A percentile compares a stretch with the other conserved stretches of the same genome.
Evolutionary conservation across 2,329 filamentous ascomycete genomes (phyloP).

Genomic region (Colletotrichum melonis): DNA sequence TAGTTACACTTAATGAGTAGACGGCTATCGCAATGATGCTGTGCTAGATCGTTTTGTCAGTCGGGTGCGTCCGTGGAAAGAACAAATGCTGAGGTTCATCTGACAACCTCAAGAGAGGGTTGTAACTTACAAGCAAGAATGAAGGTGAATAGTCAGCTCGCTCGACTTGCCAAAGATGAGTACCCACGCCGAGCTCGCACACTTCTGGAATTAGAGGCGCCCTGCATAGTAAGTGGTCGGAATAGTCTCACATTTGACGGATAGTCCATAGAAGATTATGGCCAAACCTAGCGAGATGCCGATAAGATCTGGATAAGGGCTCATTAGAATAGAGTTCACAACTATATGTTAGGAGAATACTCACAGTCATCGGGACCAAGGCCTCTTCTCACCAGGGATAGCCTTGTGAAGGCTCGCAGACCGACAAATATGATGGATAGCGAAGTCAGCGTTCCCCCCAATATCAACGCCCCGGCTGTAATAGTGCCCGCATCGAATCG

Average conservation of each 20-base stretch:
- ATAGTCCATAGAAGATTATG: constrained; percentile 12
- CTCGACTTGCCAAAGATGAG: constrained; percentile 29
- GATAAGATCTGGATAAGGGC: background rate
- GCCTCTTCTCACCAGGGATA: constrained; percentile 7
- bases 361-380: constrained; percentile 28
- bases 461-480: background rate
- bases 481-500: constrained; percentile 23
- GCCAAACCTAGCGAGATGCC: constrained; percentile 1
- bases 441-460: constrained; percentile 6
- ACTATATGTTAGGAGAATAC: background rate
- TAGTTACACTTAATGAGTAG: constrained; percentile 33
- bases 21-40: constrained; percentile 6
- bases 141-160: constrained; percentile 11
- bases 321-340: background rate
- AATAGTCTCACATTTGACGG: constrained; percentile 2
- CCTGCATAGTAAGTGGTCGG: background rate
- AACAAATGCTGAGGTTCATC: background rate
- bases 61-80: no score
- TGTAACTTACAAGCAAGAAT: constrained; percentile 10
- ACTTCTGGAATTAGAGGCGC: background rate
- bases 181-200: constrained; percentile 22
- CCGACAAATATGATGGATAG: constrained; percentile 18
- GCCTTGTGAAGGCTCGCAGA: constrained; percentile 17
- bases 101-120: no score
- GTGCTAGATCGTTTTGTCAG: background rate